Percentiles rank a stretch among this genome's conserved stretches.
phyloP scores from a whole-genome alignment of 768 basidiomycete genomes.

The Rossbeevera mucosa region DNA sequence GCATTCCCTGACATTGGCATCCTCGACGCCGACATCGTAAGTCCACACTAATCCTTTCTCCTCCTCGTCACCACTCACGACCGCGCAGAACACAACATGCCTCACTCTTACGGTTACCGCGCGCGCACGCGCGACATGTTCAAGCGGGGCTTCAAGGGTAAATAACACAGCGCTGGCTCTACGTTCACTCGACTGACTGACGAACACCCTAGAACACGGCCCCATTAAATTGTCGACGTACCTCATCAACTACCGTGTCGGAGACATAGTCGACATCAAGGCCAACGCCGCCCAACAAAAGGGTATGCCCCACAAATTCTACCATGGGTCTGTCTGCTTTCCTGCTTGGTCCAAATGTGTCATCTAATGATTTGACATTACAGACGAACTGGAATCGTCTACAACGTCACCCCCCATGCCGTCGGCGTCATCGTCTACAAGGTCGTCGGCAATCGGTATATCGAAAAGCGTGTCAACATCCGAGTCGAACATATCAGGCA shows the following conservation, averaged over 20 bases:
- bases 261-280: constrained; percentile 99
- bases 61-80: constrained; percentile 11
- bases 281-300: constrained; percentile 99
- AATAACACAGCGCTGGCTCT: constrained; percentile 24
- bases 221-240: constrained; percentile 87
- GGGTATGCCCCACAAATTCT: constrained; percentile 99
- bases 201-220: constrained; percentile 66
- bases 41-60: constrained; percentile 26
- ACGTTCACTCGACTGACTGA: constrained; percentile 5
- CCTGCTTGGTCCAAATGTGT: background rate
- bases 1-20: constrained; percentile 41
- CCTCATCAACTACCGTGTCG: constrained; percentile 88
- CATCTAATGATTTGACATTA: constrained; percentile 5
- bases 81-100: constrained; percentile 73
- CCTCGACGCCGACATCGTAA: constrained; percentile 46
- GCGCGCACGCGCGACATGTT: constrained; percentile 99
- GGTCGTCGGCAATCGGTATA: constrained; percentile 96
- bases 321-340: constrained; percentile 73
- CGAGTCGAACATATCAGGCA: constrained; percentile 93
- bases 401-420: constrained; percentile 93
- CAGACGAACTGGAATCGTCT: constrained; percentile 96
- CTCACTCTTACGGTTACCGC: constrained; percentile 99
- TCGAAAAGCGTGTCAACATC: constrained; percentile 99
- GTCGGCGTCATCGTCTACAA: constrained; percentile 98
- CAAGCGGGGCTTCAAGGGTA: constrained; percentile 98